Conservation (phyloP, 257 asterid species). For the Nicotiana noctiflora region DNA sequence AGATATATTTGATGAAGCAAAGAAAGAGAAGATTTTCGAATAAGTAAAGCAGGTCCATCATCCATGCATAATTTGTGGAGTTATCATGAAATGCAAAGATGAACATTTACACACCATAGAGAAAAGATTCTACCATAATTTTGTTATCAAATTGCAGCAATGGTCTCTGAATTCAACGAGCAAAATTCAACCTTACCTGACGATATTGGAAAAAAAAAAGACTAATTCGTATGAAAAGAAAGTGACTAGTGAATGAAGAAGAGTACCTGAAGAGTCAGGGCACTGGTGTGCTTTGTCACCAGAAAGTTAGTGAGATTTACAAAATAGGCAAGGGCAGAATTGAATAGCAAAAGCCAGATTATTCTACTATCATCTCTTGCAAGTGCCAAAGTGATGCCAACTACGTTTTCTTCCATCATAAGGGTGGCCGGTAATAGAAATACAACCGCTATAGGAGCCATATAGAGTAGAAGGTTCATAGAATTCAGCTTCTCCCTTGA, state of each 20-base stretch:
- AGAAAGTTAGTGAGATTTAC: slow-evolving; percentile 62
- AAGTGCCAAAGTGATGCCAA: slow-evolving; percentile 50
- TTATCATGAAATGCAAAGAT: not conserved
- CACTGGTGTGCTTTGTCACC: slow-evolving; percentile 70
- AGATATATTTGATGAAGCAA: not conserved
- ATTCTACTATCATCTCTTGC: slow-evolving; percentile 48
- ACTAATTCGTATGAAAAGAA: not conserved
- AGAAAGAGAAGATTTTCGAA: not conserved
- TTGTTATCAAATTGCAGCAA: not conserved
- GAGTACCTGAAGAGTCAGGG: slow-evolving; percentile 58
- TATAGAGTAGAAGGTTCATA: slow-evolving; percentile 56
- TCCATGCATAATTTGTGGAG: not conserved
- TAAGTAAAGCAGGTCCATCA: not conserved
- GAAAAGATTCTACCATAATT: not conserved
- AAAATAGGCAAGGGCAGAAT: slow-evolving; percentile 57
- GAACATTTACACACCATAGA: too few relatives aligned
- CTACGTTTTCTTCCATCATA: slow-evolving; percentile 54
- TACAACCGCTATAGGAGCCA: slow-evolving; percentile 65
- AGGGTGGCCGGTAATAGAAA: slow-evolving; percentile 54
- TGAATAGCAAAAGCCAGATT: slow-evolving; percentile 56
- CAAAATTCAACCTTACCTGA: not conserved
- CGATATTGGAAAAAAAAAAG: not conserved
- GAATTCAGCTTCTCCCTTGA: slow-evolving; percentile 57
- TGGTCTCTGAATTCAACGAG: not conserved
- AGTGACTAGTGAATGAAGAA: slow-evolving; percentile 3